Conservation (phyloP, 805 yeast genomes). For the Myxozyma neotropica region DNA sequence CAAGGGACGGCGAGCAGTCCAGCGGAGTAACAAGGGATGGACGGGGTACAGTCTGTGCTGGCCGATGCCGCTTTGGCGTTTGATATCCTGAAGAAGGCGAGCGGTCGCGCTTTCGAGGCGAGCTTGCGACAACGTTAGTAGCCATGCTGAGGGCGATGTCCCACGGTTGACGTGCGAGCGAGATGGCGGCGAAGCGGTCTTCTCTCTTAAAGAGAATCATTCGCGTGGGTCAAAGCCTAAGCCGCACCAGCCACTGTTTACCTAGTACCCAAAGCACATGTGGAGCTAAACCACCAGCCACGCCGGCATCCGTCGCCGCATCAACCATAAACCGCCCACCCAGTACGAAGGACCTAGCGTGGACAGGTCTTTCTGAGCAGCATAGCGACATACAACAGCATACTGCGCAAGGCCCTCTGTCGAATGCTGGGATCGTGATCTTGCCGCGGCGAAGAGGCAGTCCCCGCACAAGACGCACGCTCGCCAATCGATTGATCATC, state of each 20-base stretch:
- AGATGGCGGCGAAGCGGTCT: not conserved
- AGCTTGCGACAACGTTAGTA: not conserved
- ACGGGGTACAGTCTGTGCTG: not conserved
- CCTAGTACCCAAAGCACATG: not conserved
- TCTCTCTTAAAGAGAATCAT: not conserved
- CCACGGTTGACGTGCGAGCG: not conserved
- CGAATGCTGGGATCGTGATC: no score
- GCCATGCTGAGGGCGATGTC: not conserved
- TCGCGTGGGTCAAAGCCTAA: not conserved
- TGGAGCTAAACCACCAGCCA: no score
- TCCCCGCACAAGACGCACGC: not conserved
- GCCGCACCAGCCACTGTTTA: constrained; percentile 11
- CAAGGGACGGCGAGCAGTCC: not conserved
- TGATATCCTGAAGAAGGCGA: constrained; percentile 1
- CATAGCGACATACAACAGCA: not conserved
- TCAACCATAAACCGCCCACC: not conserved
- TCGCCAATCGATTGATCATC: constrained; percentile 10
- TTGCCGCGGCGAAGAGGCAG: no score
- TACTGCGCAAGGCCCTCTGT: no score
- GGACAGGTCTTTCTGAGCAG: not conserved
- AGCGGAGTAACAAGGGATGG: constrained; percentile 10
- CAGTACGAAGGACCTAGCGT: not conserved
- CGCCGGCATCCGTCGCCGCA: constrained; percentile 1
- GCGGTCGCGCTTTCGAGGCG: constrained; percentile 6
- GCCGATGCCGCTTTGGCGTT: constrained; percentile 4